Conservation (phyloP, 1,139 yeast species). For the Eremothecium gossypii region DNA sequence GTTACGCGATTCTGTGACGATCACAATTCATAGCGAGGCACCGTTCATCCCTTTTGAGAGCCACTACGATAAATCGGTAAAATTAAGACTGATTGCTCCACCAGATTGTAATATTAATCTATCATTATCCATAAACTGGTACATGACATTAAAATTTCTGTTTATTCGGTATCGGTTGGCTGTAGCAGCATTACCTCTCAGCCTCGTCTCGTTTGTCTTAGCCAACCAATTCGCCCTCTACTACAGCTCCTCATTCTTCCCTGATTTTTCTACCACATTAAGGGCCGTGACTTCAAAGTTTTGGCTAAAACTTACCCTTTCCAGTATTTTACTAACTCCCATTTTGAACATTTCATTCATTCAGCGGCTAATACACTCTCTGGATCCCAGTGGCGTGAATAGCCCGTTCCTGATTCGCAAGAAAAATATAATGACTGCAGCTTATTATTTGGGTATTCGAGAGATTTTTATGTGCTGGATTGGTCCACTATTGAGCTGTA, state of each 20-base stretch:
- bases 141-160: slow-evolving; percentile 37
- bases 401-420: slow-evolving; percentile 19
- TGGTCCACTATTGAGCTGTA: slow-evolving; percentile 47
- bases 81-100: slow-evolving; percentile 21
- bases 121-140: slow-evolving; percentile 24
- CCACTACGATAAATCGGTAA: slow-evolving; percentile 14
- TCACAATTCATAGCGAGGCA: slow-evolving; percentile 62
- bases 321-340: slow-evolving; percentile 35
- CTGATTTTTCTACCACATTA: slow-evolving; percentile 44
- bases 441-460: slow-evolving; percentile 58
- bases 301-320: slow-evolving; percentile 15
- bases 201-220: slow-evolving; percentile 38
- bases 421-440: slow-evolving; percentile 29
- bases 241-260: slow-evolving; percentile 36
- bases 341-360: slow-evolving; percentile 27
- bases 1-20: slow-evolving; percentile 16
- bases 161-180: slow-evolving; percentile 58
- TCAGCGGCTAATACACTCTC: slow-evolving; percentile 31
- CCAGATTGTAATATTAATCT: slow-evolving; percentile 31
- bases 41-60: slow-evolving; percentile 59
- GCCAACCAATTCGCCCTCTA: slow-evolving; percentile 39
- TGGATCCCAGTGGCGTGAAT: slow-evolving; percentile 51
- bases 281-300: slow-evolving; percentile 24
- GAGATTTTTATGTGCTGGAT: slow-evolving; percentile 47
- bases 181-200: slow-evolving; percentile 48